A percentile compares a stretch with the other conserved stretches of the same genome.
Evolutionary conservation across 495 filamentous ascomycete species (phyloP).

Genomic region (Penicillium paxilli): DNA sequence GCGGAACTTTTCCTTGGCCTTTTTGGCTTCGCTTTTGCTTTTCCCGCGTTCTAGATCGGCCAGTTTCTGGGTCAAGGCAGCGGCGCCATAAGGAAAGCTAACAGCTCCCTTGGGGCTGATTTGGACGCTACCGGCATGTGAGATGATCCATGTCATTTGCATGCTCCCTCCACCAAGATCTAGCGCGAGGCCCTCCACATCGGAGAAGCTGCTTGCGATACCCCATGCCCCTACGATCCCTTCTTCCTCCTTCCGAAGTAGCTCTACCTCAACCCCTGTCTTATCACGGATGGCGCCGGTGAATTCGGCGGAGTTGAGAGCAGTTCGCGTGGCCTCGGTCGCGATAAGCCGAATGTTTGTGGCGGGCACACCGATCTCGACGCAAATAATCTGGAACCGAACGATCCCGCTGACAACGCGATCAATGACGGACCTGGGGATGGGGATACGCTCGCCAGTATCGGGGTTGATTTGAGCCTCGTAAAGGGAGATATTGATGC

Average conservation of each 20-base stretch:
- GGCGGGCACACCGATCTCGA: conserved; percentile 63
- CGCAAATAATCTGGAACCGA: conserved; percentile 74
- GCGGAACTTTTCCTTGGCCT: conserved; percentile 43
- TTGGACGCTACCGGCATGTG: conserved; percentile 48
- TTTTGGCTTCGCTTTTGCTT: conserved; percentile 25
- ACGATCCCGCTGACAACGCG: conserved; percentile 62
- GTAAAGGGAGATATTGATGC: conserved; percentile 83
- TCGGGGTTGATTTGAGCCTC: conserved; percentile 66
- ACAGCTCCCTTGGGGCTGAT: conserved; percentile 49
- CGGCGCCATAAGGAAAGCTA: conserved; percentile 83
- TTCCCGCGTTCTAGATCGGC: conserved; percentile 47
- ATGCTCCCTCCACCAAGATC: conserved; percentile 90
- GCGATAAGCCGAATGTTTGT: conserved; percentile 72
- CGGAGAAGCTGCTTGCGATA: conserved; percentile 70
- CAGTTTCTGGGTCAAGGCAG: conserved; percentile 64
- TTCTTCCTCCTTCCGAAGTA: conserved; percentile 79
- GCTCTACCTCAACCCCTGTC: conserved; percentile 65
- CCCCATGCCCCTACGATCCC: conserved; percentile 82
- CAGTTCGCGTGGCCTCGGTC: conserved; percentile 85
- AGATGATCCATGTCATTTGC: conserved; percentile 83
- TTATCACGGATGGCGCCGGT: conserved; percentile 57
- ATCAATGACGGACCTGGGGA: conserved; percentile 62
- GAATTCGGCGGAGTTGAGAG: conserved; percentile 71
- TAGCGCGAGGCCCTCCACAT: conserved; percentile 73
- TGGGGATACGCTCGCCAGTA: conserved; percentile 48